Evolutionary conservation across 208 protist genomes (phyloP), one percentile per base, ranked within the genome.

Genomic region (Zelonia costaricensis): DNA sequence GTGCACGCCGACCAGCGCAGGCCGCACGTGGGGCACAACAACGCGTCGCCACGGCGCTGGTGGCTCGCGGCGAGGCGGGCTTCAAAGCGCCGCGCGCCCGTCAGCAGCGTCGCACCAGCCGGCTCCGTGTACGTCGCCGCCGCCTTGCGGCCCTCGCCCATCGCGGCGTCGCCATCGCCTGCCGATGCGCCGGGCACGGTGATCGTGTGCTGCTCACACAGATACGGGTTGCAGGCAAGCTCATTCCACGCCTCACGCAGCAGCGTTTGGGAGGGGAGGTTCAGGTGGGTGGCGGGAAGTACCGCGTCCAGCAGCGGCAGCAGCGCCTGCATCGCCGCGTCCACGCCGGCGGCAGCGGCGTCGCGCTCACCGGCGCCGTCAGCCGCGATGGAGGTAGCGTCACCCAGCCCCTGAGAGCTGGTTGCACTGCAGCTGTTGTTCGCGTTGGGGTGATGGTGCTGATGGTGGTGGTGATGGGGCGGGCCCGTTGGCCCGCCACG

Each of bases 231-330:
- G 65, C 78, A 77, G 59, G 64, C 76, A 1, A 86, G 30, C 54
- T 90, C 83, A 62, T 91, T 88, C 79, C 84, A 93, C 35, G 87
- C 68, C 52, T 93, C 87, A 1, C 78, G 60, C 36, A 93, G 72
- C 30, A 74, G 28, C 18, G 74, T 57, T 16, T 73, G 55, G 45
- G 71, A 45, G 2, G 76, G 59, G 10, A 85, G 52, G 45, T 77
- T 38, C 33, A 73, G 53, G 42, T 56, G 72, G 7, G 57, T 33
- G 10, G 55, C 56, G 31, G 67, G 49, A 33, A 81, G 52, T 7
- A 85, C 27, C 22, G 42, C 38, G 40, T 79, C 66, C 22, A 86
- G 51, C 54, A 75, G 47, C 20, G 53, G 53, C 25, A 77, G 49
- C 23, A 83, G 68, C 5, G n/a, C 22, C 31, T 56, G 18, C 43